These are phyloP conservation scores for Globisporangium nodosum DNA, from an alignment of 352 stramenopile genomes.

Conservation along the genomic window DNA sequence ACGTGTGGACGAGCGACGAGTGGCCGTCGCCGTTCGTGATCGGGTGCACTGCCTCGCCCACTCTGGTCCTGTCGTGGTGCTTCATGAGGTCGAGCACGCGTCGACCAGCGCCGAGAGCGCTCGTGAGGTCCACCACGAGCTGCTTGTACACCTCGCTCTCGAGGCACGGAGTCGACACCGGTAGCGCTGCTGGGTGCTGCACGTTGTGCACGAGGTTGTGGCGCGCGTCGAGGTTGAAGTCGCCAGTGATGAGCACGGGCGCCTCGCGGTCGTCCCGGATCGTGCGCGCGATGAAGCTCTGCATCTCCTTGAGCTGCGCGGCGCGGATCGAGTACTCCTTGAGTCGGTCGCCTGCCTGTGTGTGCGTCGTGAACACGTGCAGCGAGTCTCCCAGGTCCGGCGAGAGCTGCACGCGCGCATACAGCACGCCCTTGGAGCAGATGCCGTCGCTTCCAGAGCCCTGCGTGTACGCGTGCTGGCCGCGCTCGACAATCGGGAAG, in stretches of 20 bases:
- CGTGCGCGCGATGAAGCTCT: slow-evolving; percentile 43
- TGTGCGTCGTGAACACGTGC: slow-evolving; percentile 86
- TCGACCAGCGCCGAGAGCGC: slow-evolving; percentile 27
- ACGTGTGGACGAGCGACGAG: slow-evolving; percentile 45
- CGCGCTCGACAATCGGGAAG: slow-evolving; percentile 71
- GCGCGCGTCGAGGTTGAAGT: slow-evolving; percentile 80
- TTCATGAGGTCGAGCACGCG: slow-evolving; percentile 71
- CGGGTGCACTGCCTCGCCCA: slow-evolving; percentile 42
- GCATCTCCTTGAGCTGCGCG: slow-evolving; percentile 57
- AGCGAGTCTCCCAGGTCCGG: slow-evolving; percentile 60
- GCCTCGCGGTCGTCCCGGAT: slow-evolving; percentile 43
- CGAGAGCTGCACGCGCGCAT: slow-evolving; percentile 70
- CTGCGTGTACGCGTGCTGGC: slow-evolving; percentile 47
- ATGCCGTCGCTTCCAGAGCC: slow-evolving; percentile 63
- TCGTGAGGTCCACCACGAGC: slow-evolving; percentile 41
- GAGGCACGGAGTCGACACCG: slow-evolving; percentile 28
- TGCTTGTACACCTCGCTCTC: slow-evolving; percentile 65
- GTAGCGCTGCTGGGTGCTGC: slow-evolving; percentile 4
- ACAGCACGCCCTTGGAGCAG: slow-evolving; percentile 72
- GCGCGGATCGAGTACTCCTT: slow-evolving; percentile 50
- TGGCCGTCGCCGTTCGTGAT: slow-evolving; percentile 83
- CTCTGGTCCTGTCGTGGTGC: slow-evolving; percentile 40
- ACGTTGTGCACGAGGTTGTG: slow-evolving; percentile 55
- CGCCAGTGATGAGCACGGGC: slow-evolving; percentile 64
- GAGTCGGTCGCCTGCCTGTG: slow-evolving; percentile 53